Percentiles rank a stretch among this genome's conserved stretches.
Conservation (phyloP, 306 rosid species). For the peach (Prunus persica) region DNA sequence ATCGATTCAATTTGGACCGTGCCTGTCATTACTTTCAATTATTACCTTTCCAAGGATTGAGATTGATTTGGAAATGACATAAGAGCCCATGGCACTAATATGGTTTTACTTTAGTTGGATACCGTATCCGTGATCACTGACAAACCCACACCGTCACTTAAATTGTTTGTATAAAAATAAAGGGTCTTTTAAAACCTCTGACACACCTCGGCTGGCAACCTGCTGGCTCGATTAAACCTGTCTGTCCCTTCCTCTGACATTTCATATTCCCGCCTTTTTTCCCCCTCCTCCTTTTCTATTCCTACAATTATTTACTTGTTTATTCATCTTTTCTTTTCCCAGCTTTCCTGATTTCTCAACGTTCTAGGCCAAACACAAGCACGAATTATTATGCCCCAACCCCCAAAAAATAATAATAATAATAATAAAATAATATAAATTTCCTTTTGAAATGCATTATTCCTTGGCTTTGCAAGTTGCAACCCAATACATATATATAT, state of each 20-base stretch:
- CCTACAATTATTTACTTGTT: not conserved
- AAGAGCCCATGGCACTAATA: not conserved
- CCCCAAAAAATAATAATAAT: not conserved
- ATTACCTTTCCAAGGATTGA: no score
- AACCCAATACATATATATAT: not conserved
- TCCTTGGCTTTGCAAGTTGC: not conserved
- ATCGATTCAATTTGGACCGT: no score
- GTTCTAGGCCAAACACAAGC: not conserved
- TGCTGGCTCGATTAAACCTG: constrained; percentile 13
- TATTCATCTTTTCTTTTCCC: not conserved
- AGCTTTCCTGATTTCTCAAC: not conserved
- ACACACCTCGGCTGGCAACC: constrained; percentile 26
- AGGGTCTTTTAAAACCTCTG: constrained; percentile 13
- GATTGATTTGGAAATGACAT: no score
- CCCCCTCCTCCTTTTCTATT: not conserved
- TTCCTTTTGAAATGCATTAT: not conserved
- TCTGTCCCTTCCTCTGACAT: not conserved
- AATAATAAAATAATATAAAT: not conserved
- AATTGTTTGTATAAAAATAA: not conserved
- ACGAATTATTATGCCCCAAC: not conserved
- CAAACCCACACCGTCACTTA: not conserved
- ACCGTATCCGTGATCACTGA: not conserved
- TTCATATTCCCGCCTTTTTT: not conserved
- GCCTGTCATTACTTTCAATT: no score
- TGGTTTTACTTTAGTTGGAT: not conserved